A percentile compares a stretch with the other conserved stretches of the same genome.
These are phyloP conservation scores for Porcisia deanei DNA, from an alignment of 208 protist genomes.

Conservation along the genomic window DNA sequence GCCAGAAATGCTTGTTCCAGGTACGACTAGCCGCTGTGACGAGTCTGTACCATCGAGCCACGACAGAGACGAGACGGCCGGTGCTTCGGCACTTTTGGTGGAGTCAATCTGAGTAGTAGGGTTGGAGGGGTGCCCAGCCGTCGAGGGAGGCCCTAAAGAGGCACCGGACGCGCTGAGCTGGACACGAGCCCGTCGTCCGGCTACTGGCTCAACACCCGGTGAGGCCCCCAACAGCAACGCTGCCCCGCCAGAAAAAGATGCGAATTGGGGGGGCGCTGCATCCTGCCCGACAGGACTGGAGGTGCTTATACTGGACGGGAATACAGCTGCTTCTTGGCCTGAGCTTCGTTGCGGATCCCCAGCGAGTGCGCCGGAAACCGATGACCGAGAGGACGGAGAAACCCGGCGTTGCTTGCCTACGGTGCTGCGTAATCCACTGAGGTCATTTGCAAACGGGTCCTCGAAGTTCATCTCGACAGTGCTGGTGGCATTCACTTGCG, in stretches of 20 bases:
- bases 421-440: slow-evolving; percentile 32
- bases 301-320: slow-evolving; percentile 2
- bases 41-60: slow-evolving; percentile 27
- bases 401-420: slow-evolving; percentile 13
- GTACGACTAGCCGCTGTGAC: background rate
- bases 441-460: slow-evolving; percentile 69
- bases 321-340: background rate
- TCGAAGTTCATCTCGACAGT: slow-evolving; percentile 60
- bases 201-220: slow-evolving; percentile 15
- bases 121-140: background rate
- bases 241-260: background rate
- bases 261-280: background rate
- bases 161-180: background rate
- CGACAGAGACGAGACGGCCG: slow-evolving; percentile 9
- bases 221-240: slow-evolving; percentile 6
- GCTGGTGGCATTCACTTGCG: background rate
- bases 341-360: background rate
- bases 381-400: slow-evolving; percentile 9
- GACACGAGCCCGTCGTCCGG: slow-evolving; percentile 27
- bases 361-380: background rate
- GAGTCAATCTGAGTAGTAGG: background rate
- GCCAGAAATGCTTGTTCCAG: background rate
- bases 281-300: slow-evolving; percentile 2
- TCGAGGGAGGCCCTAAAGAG: background rate
- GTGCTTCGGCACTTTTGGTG: background rate